Evolutionary conservation across 2,329 filamentous ascomycete species (phyloP).

Genomic region (Aspergillus melleus): DNA sequence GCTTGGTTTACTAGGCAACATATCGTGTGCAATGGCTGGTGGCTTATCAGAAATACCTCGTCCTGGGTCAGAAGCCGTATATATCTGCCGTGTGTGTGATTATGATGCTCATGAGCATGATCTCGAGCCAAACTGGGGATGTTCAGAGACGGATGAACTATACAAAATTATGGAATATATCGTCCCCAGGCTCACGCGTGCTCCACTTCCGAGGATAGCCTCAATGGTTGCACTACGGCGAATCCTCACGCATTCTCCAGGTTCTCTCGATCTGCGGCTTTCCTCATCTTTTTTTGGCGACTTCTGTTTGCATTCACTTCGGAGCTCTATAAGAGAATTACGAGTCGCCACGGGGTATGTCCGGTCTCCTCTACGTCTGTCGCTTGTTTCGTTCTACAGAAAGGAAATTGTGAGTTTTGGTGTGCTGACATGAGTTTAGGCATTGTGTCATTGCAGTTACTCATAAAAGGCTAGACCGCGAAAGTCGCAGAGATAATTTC

Average conservation of each 20-base stretch:
- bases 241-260: conserved; percentile 66
- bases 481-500: conserved; percentile 63
- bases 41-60: conserved; percentile 40
- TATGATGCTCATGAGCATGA: conserved; percentile 23
- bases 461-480: conserved; percentile 46
- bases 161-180: conserved; percentile 47
- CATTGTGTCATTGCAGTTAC: conserved; percentile 68
- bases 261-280: conserved; percentile 63
- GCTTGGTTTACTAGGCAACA: conserved; percentile 57
- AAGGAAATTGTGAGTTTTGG: background rate
- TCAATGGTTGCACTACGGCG: conserved; percentile 72
- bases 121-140: conserved; percentile 12
- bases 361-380: background rate
- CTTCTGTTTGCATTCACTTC: conserved; percentile 78
- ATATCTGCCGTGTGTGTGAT: conserved; percentile 42
- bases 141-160: conserved; percentile 31
- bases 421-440: conserved; percentile 37
- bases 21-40: conserved; percentile 58
- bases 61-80: conserved; percentile 20
- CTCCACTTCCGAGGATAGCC: conserved; percentile 63
- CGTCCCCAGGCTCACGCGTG: conserved; percentile 44
- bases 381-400: too few species aligned
- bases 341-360: conserved; percentile 72
- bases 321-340: conserved; percentile 81
- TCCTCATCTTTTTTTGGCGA: conserved; percentile 68